These are phyloP conservation scores for Exidia glandulosa DNA, from an alignment of 768 basidiomycete species.

Conservation along the genomic window DNA sequence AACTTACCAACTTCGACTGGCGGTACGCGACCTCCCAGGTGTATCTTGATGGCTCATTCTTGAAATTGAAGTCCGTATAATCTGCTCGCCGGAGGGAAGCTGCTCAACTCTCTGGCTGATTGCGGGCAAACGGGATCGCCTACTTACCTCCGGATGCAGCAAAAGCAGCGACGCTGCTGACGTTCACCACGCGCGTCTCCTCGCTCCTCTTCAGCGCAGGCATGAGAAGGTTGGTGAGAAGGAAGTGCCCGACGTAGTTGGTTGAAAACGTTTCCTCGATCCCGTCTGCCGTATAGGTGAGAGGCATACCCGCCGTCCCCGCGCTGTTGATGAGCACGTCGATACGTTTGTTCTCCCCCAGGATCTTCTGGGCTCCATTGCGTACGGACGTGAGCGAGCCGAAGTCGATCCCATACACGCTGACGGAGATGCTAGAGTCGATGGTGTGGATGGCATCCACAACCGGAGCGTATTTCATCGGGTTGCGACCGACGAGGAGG, in stretches of 20 bases:
- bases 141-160: neutral
- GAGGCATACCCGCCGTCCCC: too few relatives aligned
- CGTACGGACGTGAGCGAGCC: neutral
- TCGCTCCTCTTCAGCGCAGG: neutral
- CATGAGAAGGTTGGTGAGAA: neutral
- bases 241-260: neutral
- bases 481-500: neutral
- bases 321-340: too few relatives aligned
- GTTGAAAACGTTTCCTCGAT: neutral
- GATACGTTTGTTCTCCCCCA: neutral
- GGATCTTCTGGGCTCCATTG: neutral
- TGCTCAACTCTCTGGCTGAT: neutral
- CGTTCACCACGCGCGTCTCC: neutral
- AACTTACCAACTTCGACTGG: neutral
- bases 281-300: neutral
- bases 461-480: neutral
- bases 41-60: neutral
- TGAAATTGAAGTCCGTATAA: neutral
- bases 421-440: neutral
- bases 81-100: too few relatives aligned
- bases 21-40: neutral
- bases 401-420: neutral
- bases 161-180: neutral
- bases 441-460: neutral
- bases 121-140: too few relatives aligned